Evolutionary conservation across 768 basidiomycete species (phyloP), one percentile per base, ranked within the genome.

Genomic region (Podaxis sp.): DNA sequence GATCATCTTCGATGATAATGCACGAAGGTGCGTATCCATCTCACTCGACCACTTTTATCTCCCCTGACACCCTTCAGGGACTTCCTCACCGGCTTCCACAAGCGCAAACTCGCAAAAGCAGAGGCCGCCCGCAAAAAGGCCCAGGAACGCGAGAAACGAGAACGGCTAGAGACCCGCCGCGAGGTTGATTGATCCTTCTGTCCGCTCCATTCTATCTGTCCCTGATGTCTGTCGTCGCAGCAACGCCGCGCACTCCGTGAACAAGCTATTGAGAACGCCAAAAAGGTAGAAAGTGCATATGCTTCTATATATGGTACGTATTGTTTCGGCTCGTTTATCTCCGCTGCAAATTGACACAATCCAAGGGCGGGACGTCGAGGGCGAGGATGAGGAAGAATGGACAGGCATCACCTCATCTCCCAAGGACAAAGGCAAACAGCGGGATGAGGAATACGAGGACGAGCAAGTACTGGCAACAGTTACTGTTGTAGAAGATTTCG

Each of bases 51-150:
- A 22, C 12, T 57, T 52, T 65, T 25, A 60, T 52, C 63, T 27
- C 65, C 57, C 64, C 68, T 66, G 57, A 69, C 61, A 64, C 59
- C 51, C 55, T 50, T 43, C 68, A 96, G 94, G 70, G 90, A 96
- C 63, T 97, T 91, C 75, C 77, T 97, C 71, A 96, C 94, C 17
- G 95, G 95, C 27, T 97, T 97, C 73, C 90, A 91, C 73, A 96
- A 96, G 75, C 86, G 95, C 68, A 97, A 96, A 75, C 75, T 94
- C 55, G 89, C 87, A 63, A 93, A 90, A 72, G 82, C 86, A 65
- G 92, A 96, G 67, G 88, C 84, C 54, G 83, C 88, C 49, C 86
- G 85, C 68, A 82, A 85, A 66, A 89, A 84, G 72, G 92, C 93
- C 12, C 76, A 83, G 64, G 86, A 93, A 69, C 79, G 88, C 66